Conservation (phyloP, 441 rosid genomes). For the Erodium texanum region DNA sequence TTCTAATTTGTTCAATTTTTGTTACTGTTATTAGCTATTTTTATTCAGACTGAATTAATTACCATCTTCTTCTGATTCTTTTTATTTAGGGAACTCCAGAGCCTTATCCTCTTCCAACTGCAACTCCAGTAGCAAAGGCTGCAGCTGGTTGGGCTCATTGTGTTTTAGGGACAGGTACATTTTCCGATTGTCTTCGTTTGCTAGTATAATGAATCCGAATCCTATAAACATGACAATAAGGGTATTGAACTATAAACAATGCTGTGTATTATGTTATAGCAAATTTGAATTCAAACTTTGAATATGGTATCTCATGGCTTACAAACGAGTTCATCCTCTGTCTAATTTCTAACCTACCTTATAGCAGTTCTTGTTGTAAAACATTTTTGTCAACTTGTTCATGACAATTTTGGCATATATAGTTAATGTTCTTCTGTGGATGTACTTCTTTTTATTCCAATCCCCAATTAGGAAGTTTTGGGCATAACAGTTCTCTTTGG, state of each 20-base stretch:
- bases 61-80: slow-evolving; percentile 14
- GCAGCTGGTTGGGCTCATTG: slow-evolving; percentile 99
- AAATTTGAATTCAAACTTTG: too few species aligned
- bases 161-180: slow-evolving; percentile 69
- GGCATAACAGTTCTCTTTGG: background rate
- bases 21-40: slow-evolving; percentile 9
- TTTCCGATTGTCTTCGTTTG: background rate
- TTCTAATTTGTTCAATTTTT: slow-evolving; percentile 9
- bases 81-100: slow-evolving; percentile 70
- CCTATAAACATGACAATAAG: too few species aligned
- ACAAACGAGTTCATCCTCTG: too few species aligned
- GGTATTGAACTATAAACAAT: too few species aligned
- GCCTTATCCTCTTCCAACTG: slow-evolving; percentile 83
- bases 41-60: background rate
- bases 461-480: background rate
- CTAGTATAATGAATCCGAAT: background rate
- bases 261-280: too few species aligned
- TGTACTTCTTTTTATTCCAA: too few species aligned
- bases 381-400: background rate
- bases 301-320: too few species aligned
- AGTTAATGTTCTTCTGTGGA: too few species aligned
- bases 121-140: slow-evolving; percentile 52
- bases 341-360: background rate
- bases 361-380: background rate
- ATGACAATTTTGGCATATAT: background rate